A percentile compares a stretch with the other conserved stretches of the same genome.
Evolutionary conservation across 108 stramenopile species (phyloP).

Genomic region (Pseudonitzschia delicatissima): DNA sequence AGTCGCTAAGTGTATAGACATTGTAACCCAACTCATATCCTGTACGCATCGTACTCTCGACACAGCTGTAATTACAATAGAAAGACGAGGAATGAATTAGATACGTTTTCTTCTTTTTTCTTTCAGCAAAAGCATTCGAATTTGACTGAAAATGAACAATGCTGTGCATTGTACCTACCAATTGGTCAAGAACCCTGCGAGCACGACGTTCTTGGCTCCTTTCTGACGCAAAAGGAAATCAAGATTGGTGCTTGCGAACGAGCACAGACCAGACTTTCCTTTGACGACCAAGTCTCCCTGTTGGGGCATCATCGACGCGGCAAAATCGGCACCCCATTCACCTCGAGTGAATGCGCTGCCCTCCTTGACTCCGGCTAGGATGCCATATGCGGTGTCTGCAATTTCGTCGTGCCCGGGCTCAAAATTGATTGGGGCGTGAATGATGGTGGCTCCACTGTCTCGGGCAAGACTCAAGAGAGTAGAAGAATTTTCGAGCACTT

Average conservation of each 20-base stretch:
- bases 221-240: conserved; percentile 65
- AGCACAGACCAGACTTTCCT: conserved; percentile 74
- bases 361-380: conserved; percentile 63
- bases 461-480: conserved; percentile 44
- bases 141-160: not conserved
- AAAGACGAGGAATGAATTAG: not conserved
- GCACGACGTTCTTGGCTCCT: conserved; percentile 51
- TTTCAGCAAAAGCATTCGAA: not conserved
- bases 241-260: conserved; percentile 73
- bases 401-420: conserved; percentile 55
- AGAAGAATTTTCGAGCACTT: conserved; percentile 52
- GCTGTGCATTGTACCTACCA: conserved; percentile 20
- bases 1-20: conserved; percentile 71
- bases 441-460: conserved; percentile 50
- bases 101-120: no score
- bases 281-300: conserved; percentile 52
- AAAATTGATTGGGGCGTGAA: conserved; percentile 69
- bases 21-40: conserved; percentile 77
- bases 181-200: conserved; percentile 82
- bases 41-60: conserved; percentile 75
- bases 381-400: conserved; percentile 49
- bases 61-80: conserved; percentile 32
- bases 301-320: conserved; percentile 54
- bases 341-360: conserved; percentile 54
- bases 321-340: conserved; percentile 57